Evolutionary conservation across 768 basidiomycete genomes (phyloP), one percentile per base, ranked within the genome.

Genomic region (Hemileccinum rubropunctum): DNA sequence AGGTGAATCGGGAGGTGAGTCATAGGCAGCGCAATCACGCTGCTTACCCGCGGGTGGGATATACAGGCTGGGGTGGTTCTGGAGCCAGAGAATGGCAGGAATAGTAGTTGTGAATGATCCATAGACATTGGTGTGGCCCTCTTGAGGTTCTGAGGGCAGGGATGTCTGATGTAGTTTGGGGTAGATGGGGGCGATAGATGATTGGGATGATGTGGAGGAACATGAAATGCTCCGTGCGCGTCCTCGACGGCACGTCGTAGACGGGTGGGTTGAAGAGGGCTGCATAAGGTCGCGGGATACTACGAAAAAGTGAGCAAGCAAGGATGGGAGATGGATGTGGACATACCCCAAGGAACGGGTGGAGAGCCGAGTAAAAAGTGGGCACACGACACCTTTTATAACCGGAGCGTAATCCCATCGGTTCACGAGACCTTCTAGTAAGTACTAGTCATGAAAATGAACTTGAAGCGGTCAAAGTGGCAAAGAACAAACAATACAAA

Each of bases 51-150:
- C 32, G 30, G 30, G 17, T 6, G 63, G 59, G 36, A 66, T 60
- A 14, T 58, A 37, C 1, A 64, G 51, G 27, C 21, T 28, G 23
- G 60, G 56, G 18, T 45, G 59, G 17, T 56, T 41, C 18, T 58
- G 63, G 34, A 74, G 66, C 51, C 64, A 61, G 3, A 65, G 56
- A 8, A 55, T 41, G 14, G 72, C 72, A n/a, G 71, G 61, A 15
- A 55, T 46, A 0, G 73, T 75, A 0, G 73, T 70, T 1, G 71
- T 66, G 44, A 77, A 77, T 10, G 76, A 70, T 30, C 73, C 75
- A 35, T 62, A 58, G 28, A 63, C 67, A 28, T 63, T 60, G 8
- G 65, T 43, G 23, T 47, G 39, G 11, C 66, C 67, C 30, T 61
- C 44, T n/a, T 44, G 49, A 54, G 53, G 62, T 23, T 59, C 56